phyloP scores from a whole-genome alignment of 2,329 filamentous ascomycete species.

The Pseudonectria buxi region DNA sequence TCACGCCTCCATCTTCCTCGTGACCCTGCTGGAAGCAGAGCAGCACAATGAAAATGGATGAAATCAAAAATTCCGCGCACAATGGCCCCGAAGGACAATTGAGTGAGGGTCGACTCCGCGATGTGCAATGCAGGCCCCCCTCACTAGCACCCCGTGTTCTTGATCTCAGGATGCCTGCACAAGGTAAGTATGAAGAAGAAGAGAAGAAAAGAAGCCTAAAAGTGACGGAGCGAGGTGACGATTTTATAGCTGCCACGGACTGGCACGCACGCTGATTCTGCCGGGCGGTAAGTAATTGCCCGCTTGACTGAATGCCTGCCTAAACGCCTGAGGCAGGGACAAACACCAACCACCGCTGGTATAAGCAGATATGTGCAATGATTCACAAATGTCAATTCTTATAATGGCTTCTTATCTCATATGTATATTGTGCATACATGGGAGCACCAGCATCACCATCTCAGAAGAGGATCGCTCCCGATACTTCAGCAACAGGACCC shows the following conservation, averaged over 20 bases:
- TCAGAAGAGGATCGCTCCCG: too few relatives aligned
- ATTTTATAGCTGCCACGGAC: conserved; percentile 16
- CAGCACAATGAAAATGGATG: conserved; percentile 39
- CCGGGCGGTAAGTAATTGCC: too few relatives aligned
- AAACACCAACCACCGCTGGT: too few relatives aligned
- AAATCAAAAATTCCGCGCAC: conserved; percentile 50
- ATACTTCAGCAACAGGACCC: conserved; percentile 6
- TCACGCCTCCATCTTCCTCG: conserved; percentile 33
- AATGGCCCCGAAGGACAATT: conserved; percentile 51
- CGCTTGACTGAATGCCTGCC: too few relatives aligned
- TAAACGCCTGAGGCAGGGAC: too few relatives aligned
- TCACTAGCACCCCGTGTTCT: conserved; percentile 35
- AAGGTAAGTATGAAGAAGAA: conserved; percentile 51
- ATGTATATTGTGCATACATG: too few relatives aligned
- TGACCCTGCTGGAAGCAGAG: conserved; percentile 31
- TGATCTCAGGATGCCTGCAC: conserved; percentile 39
- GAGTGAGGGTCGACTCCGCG: conserved; percentile 42
- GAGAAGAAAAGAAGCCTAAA: conserved; percentile 23
- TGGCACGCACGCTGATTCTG: too few relatives aligned
- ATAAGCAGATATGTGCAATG: too few relatives aligned
- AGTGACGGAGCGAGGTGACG: not conserved
- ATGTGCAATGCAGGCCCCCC: conserved; percentile 50
- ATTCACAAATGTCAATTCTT: too few relatives aligned
- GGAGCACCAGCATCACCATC: too few relatives aligned
- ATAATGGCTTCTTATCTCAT: too few relatives aligned